Base-by-base conservation (phyloP, 2,329 filamentous ascomycete species). In the Cladosporium sp. region DNA sequence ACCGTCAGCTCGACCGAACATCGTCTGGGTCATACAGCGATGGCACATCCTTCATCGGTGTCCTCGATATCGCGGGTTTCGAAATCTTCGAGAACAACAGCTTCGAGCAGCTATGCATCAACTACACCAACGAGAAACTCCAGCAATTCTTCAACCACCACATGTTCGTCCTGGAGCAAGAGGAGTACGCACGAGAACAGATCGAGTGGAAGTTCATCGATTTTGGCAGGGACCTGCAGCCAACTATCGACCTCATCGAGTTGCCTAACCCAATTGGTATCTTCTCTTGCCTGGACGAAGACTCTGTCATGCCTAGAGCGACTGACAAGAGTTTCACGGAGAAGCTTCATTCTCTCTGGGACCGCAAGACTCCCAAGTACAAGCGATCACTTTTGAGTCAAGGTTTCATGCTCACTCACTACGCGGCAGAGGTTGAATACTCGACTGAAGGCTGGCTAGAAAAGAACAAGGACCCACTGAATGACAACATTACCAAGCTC, bases 201-300 rank as follows among this genome's bases (percentile, higher is more conserved):
- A 99, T 99, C 71, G 95, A 99, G 79, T 99, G 95, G 95, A 93
- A 98, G 75, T 99, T 99, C 76, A 99, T 99, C 75, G 95, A 99
- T 78, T 99, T 99, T 76, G 95, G 95, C 21, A 93, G 93, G 67
- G 95, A 99, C 75, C 83, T 99, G 28, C 96, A 99, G 76, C 95
- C 95, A 0, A 99, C 95, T 0, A 99, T 99, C 71, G 95, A 99
- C 73, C 84, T 99, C 53, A 99, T 99, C 69, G 95, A 99, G 78
- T 79, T 99, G 36, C 87, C 95, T 0, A 99, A 99, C 71, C 95
- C 95, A 0, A 99, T 99, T 65, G 96, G 95, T 82, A 96, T 99
- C 73, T 99, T 99, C 78, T 98, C 95, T 0, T 99, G 96, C 74
- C 84, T 99, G 18, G 95, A 99, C 71, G 95, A 99, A 79, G 95